Conservation (phyloP, 805 yeast genomes). For the Debaryomyces hansenii region DNA sequence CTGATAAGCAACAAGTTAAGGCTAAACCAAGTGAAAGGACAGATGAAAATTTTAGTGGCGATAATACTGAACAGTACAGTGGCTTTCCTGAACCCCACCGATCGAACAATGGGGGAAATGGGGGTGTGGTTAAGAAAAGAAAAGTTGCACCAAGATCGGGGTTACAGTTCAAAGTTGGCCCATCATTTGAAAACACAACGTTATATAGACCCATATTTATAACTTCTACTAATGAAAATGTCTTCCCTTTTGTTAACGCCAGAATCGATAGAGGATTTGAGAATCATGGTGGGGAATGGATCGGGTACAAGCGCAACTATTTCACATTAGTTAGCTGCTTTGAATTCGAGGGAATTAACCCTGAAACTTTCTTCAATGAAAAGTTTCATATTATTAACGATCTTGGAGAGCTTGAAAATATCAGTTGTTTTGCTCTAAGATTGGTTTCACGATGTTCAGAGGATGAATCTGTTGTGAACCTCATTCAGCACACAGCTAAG, state of each 20-base stretch:
- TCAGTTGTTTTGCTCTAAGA: constrained; percentile 53
- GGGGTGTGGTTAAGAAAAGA: constrained; percentile 8
- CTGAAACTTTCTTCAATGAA: constrained; percentile 28
- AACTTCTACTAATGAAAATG: constrained; percentile 21
- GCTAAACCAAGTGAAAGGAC: neutral
- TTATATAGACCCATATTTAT: constrained; percentile 20
- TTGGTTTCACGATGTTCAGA: constrained; percentile 55
- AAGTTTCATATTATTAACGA: constrained; percentile 31
- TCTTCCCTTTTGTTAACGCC: constrained; percentile 47
- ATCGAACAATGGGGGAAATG: neutral
- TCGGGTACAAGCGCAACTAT: constrained; percentile 70
- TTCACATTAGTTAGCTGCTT: constrained; percentile 63
- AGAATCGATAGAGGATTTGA: constrained; percentile 69
- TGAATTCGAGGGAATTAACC: constrained; percentile 28
- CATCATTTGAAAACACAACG: constrained; percentile 46
- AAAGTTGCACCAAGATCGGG: constrained; percentile 68
- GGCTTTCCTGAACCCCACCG: neutral
- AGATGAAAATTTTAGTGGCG: neutral
- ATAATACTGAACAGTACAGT: neutral
- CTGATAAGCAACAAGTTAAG: neutral
- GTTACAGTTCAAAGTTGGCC: constrained; percentile 66
- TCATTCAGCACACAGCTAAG: constrained; percentile 74
- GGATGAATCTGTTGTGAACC: constrained; percentile 42
- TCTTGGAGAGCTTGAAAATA: constrained; percentile 14
- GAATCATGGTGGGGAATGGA: constrained; percentile 51